Conservation (phyloP, 2,329 filamentous ascomycete genomes). For the Truncatella angustata region DNA sequence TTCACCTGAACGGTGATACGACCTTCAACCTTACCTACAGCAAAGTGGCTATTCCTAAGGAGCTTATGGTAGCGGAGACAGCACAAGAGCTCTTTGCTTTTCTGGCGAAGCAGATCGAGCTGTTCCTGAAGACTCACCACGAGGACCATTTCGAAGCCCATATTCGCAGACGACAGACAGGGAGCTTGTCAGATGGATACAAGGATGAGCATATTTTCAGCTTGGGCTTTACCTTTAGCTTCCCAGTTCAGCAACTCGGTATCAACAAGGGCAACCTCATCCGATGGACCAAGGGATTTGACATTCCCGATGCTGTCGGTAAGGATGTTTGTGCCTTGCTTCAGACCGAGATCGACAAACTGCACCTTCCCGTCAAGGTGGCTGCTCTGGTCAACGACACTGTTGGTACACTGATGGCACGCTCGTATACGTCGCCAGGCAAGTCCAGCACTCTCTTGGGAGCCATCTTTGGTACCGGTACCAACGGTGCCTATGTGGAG, state of each 20-base stretch:
- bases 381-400: conserved; percentile 96
- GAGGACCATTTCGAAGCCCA: conserved; percentile 79
- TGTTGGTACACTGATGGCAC: conserved; percentile 95
- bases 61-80: conserved; percentile 86
- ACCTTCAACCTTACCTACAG: conserved; percentile 92
- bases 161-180: conserved; percentile 61
- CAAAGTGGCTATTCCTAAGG: conserved; percentile 86
- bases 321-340: conserved; percentile 92
- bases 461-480: conserved; percentile 95
- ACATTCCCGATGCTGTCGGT: conserved; percentile 90
- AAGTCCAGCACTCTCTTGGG: conserved; percentile 87
- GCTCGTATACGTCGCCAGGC: conserved; percentile 89
- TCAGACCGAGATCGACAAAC: conserved; percentile 83
- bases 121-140: conserved; percentile 85
- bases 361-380: conserved; percentile 87
- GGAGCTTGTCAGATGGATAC: conserved; percentile 57
- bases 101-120: conserved; percentile 87
- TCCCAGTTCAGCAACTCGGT: conserved; percentile 88
- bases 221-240: conserved; percentile 98
- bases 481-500: conserved; percentile 96
- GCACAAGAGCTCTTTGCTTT: conserved; percentile 88
- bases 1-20: conserved; percentile 88
- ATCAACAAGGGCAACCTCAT: conserved; percentile 95
- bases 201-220: conserved; percentile 80
- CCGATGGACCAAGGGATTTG: conserved; percentile 98